Percentiles rank a stretch among this genome's conserved stretches.
These are phyloP conservation scores for Echria macrotheca DNA, from an alignment of 495 filamentous ascomycete genomes.

Conservation along the genomic window DNA sequence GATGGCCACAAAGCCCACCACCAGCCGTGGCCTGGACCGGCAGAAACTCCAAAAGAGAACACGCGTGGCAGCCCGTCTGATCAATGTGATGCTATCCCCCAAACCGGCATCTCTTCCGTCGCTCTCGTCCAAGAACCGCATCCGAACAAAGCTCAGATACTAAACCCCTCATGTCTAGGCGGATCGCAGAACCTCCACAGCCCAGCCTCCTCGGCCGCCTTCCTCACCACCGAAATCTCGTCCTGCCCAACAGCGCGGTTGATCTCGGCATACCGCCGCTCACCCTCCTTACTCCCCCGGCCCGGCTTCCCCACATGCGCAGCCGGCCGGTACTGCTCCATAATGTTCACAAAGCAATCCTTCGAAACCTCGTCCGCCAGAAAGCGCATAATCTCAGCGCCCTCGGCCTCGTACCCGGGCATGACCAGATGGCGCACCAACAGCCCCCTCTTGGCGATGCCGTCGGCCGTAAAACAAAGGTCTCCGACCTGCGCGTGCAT, in stretches of 20 bases:
- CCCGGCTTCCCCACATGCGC: constrained; percentile 68
- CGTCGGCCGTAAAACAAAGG: constrained; percentile 67
- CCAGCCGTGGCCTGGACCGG: neutral
- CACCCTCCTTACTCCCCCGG: constrained; percentile 31
- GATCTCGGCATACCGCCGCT: constrained; percentile 66
- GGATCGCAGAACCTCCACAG: constrained; percentile 71
- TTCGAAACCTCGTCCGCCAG: constrained; percentile 59
- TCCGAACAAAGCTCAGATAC: too few species aligned
- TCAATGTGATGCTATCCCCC: too few species aligned
- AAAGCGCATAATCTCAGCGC: constrained; percentile 62
- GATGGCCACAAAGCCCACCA: neutral
- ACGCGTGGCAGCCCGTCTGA: too few species aligned
- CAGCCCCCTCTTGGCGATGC: constrained; percentile 67
- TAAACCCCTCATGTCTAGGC: constrained; percentile 64
- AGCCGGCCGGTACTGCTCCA: constrained; percentile 74
- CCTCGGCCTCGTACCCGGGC: constrained; percentile 66
- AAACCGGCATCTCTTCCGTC: too few species aligned
- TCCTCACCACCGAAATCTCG: constrained; percentile 55
- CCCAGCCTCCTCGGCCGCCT: constrained; percentile 61
- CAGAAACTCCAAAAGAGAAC: neutral
- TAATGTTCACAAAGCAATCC: constrained; percentile 66
- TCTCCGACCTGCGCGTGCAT: constrained; percentile 77
- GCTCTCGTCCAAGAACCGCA: too few species aligned
- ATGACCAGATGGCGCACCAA: constrained; percentile 72
- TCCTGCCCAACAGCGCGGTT: constrained; percentile 61